Conservation (phyloP, 805 yeast genomes). For the Cyberlindnera euphorbiae region DNA sequence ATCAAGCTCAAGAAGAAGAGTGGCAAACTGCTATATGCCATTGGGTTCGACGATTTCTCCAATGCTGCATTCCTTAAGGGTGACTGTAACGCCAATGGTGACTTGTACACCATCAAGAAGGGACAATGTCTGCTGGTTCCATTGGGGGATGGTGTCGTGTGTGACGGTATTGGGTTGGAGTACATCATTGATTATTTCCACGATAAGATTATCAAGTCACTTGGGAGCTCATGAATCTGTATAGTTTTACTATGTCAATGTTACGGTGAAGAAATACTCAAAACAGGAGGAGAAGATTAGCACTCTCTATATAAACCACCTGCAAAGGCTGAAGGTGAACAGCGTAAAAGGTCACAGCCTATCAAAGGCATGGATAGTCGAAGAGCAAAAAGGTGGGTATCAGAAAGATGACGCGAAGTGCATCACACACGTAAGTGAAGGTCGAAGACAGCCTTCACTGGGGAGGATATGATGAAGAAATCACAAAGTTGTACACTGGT, state of each 20-base stretch:
- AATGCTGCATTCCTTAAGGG: slow-evolving; percentile 4
- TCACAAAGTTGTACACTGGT: slow-evolving; percentile 20
- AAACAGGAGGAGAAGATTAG: neutral
- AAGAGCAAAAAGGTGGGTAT: no score
- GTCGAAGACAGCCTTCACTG: no score
- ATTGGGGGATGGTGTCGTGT: slow-evolving; percentile 12
- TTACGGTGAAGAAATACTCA: no score
- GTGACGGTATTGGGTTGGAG: slow-evolving; percentile 13
- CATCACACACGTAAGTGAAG: no score
- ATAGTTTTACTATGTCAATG: neutral
- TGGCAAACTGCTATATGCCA: slow-evolving; percentile 6
- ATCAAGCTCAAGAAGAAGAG: slow-evolving; percentile 12
- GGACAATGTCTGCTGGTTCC: slow-evolving; percentile 9
- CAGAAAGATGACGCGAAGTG: no score
- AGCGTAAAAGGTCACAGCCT: neutral
- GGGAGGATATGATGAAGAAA: neutral
- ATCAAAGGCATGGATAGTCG: no score
- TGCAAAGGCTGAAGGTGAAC: neutral
- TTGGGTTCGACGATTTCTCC: slow-evolving; percentile 5
- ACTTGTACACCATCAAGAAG: slow-evolving; percentile 4
- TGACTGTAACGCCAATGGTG: slow-evolving; percentile 9
- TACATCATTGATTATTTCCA: slow-evolving; percentile 16
- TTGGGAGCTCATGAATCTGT: neutral
- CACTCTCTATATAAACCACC: neutral
- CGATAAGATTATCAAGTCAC: slow-evolving; percentile 4